A percentile compares a stretch with the other conserved stretches of the same genome.
Conservation (phyloP, 192 early-diverging fungal genomes). For the Umbelopsis ramanniana region DNA sequence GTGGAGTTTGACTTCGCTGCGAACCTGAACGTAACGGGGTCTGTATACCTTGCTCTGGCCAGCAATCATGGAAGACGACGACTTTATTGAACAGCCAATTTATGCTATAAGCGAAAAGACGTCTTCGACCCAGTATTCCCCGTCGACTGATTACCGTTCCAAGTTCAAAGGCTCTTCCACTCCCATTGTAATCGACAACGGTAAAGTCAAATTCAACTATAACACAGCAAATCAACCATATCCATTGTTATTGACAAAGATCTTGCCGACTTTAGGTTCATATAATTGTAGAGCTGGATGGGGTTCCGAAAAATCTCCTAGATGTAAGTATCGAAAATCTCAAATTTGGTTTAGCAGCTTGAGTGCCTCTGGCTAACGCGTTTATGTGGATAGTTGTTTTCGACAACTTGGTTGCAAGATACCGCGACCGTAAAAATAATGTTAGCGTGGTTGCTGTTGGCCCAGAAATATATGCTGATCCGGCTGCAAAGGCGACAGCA, state of each 20-base stretch:
- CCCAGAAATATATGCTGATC: slow-evolving; percentile 67
- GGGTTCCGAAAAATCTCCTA: slow-evolving; percentile 65
- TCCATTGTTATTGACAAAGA: too few species aligned
- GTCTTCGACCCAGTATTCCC: slow-evolving; percentile 44
- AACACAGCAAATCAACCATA: too few species aligned
- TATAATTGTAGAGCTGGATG: slow-evolving; percentile 82
- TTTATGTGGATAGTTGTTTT: slow-evolving; percentile 64
- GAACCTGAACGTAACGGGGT: neutral
- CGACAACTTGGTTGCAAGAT: slow-evolving; percentile 71
- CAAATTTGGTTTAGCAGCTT: neutral
- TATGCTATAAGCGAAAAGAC: slow-evolving; percentile 40
- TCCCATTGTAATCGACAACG: slow-evolving; percentile 76
- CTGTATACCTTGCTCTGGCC: neutral
- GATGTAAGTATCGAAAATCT: slow-evolving; percentile 46
- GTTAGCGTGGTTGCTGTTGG: slow-evolving; percentile 58
- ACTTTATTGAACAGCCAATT: slow-evolving; percentile 16
- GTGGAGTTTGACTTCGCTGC: too few species aligned
- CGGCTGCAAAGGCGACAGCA: slow-evolving; percentile 52
- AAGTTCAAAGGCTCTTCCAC: slow-evolving; percentile 43
- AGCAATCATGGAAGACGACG: slow-evolving; percentile 14
- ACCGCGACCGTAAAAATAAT: slow-evolving; percentile 59
- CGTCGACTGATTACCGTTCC: slow-evolving; percentile 48
- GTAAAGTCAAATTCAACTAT: slow-evolving; percentile 28
- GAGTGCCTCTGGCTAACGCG: neutral
- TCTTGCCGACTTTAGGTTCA: slow-evolving; percentile 52